Base-by-base conservation (phyloP, 2,329 filamentous ascomycete genomes). In the Cladosporium velox region DNA sequence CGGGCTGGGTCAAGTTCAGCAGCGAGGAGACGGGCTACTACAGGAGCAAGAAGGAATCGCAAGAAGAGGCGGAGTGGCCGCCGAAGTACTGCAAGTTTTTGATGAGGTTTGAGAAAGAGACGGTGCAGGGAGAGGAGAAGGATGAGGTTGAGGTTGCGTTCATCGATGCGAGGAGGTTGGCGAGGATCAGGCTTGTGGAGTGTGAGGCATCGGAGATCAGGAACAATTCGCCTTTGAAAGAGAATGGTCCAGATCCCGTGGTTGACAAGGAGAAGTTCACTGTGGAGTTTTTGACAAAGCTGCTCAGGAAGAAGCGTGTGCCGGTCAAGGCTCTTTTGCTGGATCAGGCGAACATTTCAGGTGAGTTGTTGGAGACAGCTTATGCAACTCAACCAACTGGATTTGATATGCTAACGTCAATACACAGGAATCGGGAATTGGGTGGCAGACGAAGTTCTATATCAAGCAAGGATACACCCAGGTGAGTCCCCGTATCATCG, bases 361-460 rank as follows among this genome's bases (percentile, higher is more conserved):
- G 59, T 62, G 21, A 24, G 59, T 52, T 35, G 10, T n/a, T 8
- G 14, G 18, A 18, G 10, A n/a, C 18, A 10, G 5, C 18, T 44
- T 7, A n/a, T 44, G 7, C 18, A 34, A 7, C 4, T 34, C 14
- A n/a, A 21, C 8, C 4, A 21, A 21, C 21, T 21, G 12, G 15
- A 21, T 3, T 4, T 12, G 10, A 30, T n/a, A 18, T 44, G 11
- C 55, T 59, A 15, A 59, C 34, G 34, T 15, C 6, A 15, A 4
- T 24, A 30, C 32, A 12, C 15, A 62, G 95, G 95, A 8, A 91
- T 99, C 68, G 95, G 95, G 0, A 98, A 98, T 75, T 99, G 94
- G 94, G 94, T 99, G 64, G 93, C 90, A 80, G 95, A 99, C 75
- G 95, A 99, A 77, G 89, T 97, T 7, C 82, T 99, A 61, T 99